phyloP scores from a whole-genome alignment of 1,139 yeast genomes.

The Candida pseudoviswanathii region DNA sequence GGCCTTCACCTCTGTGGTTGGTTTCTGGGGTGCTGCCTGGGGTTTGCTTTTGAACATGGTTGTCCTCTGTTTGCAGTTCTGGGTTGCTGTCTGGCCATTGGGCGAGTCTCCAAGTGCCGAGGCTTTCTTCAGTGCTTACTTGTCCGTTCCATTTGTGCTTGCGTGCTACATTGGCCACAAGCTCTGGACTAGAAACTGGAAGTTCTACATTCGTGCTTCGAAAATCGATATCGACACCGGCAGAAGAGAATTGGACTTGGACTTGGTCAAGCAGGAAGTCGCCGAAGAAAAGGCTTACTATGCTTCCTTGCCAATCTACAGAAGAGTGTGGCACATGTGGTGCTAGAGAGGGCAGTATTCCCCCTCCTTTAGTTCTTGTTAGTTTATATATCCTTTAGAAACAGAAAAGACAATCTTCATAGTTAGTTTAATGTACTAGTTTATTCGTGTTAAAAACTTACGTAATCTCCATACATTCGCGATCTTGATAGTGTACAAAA shows the following conservation, averaged over 20 bases:
- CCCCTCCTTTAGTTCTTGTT: background rate
- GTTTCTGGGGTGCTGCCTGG: slow-evolving; percentile 67
- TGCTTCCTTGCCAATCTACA: slow-evolving; percentile 53
- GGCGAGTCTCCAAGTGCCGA: slow-evolving; percentile 58
- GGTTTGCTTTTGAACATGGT: slow-evolving; percentile 63
- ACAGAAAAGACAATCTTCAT: background rate
- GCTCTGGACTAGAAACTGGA: slow-evolving; percentile 57
- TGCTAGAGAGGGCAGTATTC: slow-evolving; percentile 35
- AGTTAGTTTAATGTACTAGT: background rate
- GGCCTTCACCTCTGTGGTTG: slow-evolving; percentile 69
- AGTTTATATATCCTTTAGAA: background rate
- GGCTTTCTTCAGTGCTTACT: slow-evolving; percentile 61
- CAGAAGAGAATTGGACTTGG: slow-evolving; percentile 68
- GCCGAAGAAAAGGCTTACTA: slow-evolving; percentile 59
- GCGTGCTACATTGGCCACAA: slow-evolving; percentile 61
- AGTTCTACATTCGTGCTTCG: slow-evolving; percentile 43
- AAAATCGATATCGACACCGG: slow-evolving; percentile 71
- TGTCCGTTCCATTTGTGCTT: slow-evolving; percentile 63
- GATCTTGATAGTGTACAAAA: background rate
- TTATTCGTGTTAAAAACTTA: background rate
- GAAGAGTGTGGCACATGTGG: slow-evolving; percentile 57
- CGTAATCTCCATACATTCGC: background rate
- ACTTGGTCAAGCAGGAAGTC: slow-evolving; percentile 64
- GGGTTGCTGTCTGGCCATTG: slow-evolving; percentile 74
- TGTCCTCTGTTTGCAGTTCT: slow-evolving; percentile 77